Evolutionary conservation across 352 stramenopile genomes (phyloP).

Genomic region (Blastocystis sp.): DNA sequence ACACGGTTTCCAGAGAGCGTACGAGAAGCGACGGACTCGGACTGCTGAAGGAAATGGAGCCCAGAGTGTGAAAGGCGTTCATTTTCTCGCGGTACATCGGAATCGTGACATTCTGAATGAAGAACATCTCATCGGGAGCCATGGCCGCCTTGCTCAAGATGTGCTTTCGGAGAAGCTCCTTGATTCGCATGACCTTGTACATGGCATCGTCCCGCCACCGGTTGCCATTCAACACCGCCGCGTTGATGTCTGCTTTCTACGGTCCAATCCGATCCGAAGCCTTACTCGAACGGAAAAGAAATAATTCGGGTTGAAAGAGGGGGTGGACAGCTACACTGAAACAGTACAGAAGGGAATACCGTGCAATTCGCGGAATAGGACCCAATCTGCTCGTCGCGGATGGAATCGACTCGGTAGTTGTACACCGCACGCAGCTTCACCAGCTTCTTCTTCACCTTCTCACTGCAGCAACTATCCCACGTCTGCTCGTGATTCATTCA

Average conservation of each 20-base stretch:
- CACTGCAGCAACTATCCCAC: conserved; percentile 34
- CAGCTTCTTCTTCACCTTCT: conserved; percentile 17
- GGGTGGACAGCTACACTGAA: background rate
- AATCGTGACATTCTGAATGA: conserved; percentile 27
- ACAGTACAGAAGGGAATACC: background rate
- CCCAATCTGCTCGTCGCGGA: conserved; percentile 20
- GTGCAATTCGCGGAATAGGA: conserved; percentile 20
- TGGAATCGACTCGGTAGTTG: conserved; percentile 30
- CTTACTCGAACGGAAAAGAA: background rate
- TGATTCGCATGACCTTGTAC: no score
- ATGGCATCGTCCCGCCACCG: no score
- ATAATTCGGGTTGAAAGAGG: background rate
- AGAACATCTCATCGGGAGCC: background rate
- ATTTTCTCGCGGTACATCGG: conserved; percentile 41
- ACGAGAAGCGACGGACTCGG: conserved; percentile 1
- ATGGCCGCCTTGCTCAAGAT: background rate
- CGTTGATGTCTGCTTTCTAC: no score
- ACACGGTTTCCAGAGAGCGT: background rate
- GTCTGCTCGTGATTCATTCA: background rate
- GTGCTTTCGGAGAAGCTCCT: no score
- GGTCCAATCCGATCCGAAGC: no score
- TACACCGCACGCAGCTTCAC: conserved; percentile 41
- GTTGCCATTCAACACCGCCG: no score
- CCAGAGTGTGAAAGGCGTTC: background rate
- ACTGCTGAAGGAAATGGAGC: conserved; percentile 25